Percentiles rank a stretch among this genome's conserved stretches.
These are phyloP conservation scores for Skeletonema menzelii DNA, from an alignment of 108 stramenopile species.

Conservation along the genomic window DNA sequence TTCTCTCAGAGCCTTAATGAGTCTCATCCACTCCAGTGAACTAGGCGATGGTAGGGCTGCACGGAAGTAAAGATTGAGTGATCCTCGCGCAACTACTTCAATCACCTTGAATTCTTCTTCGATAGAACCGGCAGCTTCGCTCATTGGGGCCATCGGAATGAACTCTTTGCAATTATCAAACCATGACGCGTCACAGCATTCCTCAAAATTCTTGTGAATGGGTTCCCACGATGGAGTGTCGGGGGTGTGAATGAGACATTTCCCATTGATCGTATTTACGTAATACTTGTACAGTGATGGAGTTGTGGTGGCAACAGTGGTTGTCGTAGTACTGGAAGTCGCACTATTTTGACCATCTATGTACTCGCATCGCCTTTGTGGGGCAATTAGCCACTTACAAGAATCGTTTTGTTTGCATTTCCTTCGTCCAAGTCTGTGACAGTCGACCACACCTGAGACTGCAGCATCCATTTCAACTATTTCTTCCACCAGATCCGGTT, in stretches of 20 bases:
- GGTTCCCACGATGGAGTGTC: background rate
- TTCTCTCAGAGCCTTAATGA: background rate
- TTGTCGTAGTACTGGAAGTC: background rate
- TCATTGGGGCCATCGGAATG: background rate
- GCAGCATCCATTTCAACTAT: background rate
- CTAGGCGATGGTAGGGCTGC: background rate
- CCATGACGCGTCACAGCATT: background rate
- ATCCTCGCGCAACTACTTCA: background rate
- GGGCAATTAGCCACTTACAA: background rate
- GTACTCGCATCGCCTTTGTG: background rate
- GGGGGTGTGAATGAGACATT: background rate
- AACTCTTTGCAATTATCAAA: background rate
- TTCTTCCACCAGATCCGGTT: background rate
- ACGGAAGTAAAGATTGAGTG: background rate
- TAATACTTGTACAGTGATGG: background rate
- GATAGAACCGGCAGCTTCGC: background rate
- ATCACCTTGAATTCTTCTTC: background rate
- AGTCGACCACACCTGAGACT: background rate
- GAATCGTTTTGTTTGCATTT: background rate
- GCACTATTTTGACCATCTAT: background rate
- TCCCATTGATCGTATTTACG: background rate
- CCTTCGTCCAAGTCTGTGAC: background rate
- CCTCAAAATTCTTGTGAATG: background rate
- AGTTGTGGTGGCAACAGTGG: background rate
- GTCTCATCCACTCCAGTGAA: background rate